Base-by-base conservation (phyloP, 148 eudicot genomes). In the Rhododendron henanense region DNA sequence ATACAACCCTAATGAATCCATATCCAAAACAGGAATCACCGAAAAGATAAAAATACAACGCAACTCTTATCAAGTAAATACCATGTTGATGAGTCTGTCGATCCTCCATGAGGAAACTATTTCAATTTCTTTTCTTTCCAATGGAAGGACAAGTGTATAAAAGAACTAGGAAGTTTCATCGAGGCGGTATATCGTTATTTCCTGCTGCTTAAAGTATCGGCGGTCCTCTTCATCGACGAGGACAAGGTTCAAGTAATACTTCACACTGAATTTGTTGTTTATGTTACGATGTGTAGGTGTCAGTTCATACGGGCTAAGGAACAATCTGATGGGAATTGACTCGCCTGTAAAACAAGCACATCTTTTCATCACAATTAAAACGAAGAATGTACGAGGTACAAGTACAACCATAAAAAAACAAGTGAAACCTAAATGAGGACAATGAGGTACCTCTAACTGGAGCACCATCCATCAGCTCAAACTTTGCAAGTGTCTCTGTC, bases 401-500 rank as follows among this genome's bases (percentile, higher is more conserved):
- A 16, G 61, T 55, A 15, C n/a, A 41, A 18, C 19, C 78, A 69
- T 16, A 9, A 83, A 51, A 15, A 25, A 28, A 31, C 39, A 16
- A 1, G 80, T 5, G 61, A 51, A n/a, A 79, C 78, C 25, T 69
- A 50, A 28, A 84, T 33, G 69, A 53, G 37, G 51, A 31, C 57
- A 35, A 69, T 33, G 48, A 41, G 61, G 85, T 94, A 97, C 99
- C 99, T 95, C 99, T 94, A 45, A 95, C 99, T 83, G 99, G 99
- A 87, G 99, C 99, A 82, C 99, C 99, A 92, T 97, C 99, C 99
- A 97, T 97, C 85, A 97, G 85, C 92, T 97, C 99, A 90, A 94
- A 97, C 84, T 97, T 97, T 33, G 99, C 99, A 57, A 97, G 96
- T 55, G 99, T 97, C 91, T 97, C 99, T 5, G 99, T 97, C 92